Base-by-base conservation (phyloP, 352 stramenopile species). In the Halophytophthora batemanensis region DNA sequence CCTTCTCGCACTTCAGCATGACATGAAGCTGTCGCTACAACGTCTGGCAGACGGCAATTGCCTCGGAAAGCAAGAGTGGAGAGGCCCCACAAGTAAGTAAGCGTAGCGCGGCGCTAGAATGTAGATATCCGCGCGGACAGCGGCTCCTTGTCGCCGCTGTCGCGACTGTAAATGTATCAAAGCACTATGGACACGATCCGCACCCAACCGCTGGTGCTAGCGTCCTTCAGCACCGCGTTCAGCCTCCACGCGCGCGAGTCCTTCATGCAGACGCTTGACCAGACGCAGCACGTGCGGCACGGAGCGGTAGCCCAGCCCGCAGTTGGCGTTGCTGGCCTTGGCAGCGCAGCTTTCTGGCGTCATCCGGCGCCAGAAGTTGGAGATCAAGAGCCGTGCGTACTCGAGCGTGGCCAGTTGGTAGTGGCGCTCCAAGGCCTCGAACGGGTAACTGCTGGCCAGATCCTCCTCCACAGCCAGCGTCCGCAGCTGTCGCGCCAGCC, bases 231-330 rank as follows among this genome's bases (percentile, higher is more conserved):
- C 44, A 10, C 10, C n/a, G 15, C 61, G 62, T 43, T 89, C 78
- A 8, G 19, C 13, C 7, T 74, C 74, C 12, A 86, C 64, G 0
- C 51, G 31, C 14, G 41, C 15, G 6, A 89, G 53, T 0, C 66
- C 67, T 2, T 59, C 13, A 25, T 86, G 57, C 43, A 89, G 50
- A 31, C 77, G 77, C 23, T 43, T 44, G 8, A 84, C 76, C 55
- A 87, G 61, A 15, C 79, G 79, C 45, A 85, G 44, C 21, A 86
- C 69, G 46, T 87, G 79, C 6, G 76, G 67, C 21, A 86, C 50
- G 0, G 76, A 87, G 25, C 79, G 74, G 44, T 90, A 90, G 10
- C 71, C 79, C 42, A 90, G 79, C 6, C 79, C 76, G 49, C 76
- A 90, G 60, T 90, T 90, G 45, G 59, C 66, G 8, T 82, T 75